Base-by-base conservation (phyloP, 768 basidiomycete species). In the Lyophyllum semitale region DNA sequence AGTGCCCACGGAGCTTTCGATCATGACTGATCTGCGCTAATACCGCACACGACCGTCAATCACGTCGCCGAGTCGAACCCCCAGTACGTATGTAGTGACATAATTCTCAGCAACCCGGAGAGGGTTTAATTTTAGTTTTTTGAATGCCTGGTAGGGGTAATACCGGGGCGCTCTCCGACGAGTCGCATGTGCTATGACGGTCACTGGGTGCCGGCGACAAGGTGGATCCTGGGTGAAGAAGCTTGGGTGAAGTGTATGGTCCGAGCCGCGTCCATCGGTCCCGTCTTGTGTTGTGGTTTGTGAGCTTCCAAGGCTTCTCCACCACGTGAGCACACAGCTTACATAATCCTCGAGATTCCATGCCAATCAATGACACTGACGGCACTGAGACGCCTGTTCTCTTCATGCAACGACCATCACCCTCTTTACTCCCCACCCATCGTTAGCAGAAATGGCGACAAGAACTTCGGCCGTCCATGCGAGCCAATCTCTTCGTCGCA, bases 401-500 rank as follows among this genome's bases (percentile, higher is more conserved):
- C 43, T 56, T 25, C 55, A 51, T 51, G 52, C 56, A 30, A 49
- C 44, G 5, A 37, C 37, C 48, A 41, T 32, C 37, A 45, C 23
- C 12, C 20, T 17, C 22, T 50, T 47, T 35, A 4, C 23, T 22
- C 29, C 20, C 25, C 18, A 26, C 18, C 12, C 35, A 20, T 46
- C 18, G 44, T 32, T 9, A 26, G n/a, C 12, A 30, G n/a, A 23
- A 47, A 57, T 57, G 59, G 41, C 50, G 3, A 54, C 48, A 13
- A 47, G 54, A 20, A 54, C 47, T 6, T 52, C 55, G 5, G 38
- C 59, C 7, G 25, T 45, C 3, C 12, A 47, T 5, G 30, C 53
- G 25, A 26, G 6, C 17, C 18, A 20, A 5, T 54, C 63, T 41
- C 61, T 73, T 33, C 63, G 71, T 44, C 67, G 65, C 25, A 53